Evolutionary conservation across 768 basidiomycete species (phyloP).

Genomic region (Cystobasidium onofrii): DNA sequence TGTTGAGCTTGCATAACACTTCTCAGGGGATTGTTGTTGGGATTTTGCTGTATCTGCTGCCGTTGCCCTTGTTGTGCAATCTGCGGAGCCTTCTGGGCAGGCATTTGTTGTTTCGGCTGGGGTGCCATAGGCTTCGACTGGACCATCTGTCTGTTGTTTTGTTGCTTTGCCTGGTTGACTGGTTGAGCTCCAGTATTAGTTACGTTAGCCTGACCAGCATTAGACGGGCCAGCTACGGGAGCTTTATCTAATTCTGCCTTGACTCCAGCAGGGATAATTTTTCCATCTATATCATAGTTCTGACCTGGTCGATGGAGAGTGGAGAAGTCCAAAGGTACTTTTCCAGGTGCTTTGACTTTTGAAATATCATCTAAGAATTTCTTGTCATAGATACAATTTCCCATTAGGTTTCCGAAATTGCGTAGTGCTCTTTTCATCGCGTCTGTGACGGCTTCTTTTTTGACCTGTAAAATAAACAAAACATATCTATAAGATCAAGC

Average conservation of each 20-base stretch:
- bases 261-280: neutral
- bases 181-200: neutral
- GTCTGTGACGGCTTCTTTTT: conserved; percentile 97
- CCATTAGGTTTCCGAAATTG: conserved; percentile 87
- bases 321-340: conserved; percentile 41
- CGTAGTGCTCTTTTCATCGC: conserved; percentile 72
- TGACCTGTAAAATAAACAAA: too few species aligned
- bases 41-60: neutral
- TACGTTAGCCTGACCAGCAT: neutral
- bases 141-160: neutral
- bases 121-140: neutral
- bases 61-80: neutral
- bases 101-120: neutral
- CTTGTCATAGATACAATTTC: conserved; percentile 97
- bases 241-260: neutral
- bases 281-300: conserved; percentile 12
- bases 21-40: neutral
- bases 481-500: too few species aligned
- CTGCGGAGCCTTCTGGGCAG: neutral
- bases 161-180: neutral
- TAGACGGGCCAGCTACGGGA: neutral
- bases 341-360: conserved; percentile 63
- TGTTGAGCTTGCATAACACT: neutral
- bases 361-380: conserved; percentile 69
- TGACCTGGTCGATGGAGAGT: conserved; percentile 32